Evolutionary conservation across 2,329 filamentous ascomycete species (phyloP).

Genomic region (Periconia sp.): DNA sequence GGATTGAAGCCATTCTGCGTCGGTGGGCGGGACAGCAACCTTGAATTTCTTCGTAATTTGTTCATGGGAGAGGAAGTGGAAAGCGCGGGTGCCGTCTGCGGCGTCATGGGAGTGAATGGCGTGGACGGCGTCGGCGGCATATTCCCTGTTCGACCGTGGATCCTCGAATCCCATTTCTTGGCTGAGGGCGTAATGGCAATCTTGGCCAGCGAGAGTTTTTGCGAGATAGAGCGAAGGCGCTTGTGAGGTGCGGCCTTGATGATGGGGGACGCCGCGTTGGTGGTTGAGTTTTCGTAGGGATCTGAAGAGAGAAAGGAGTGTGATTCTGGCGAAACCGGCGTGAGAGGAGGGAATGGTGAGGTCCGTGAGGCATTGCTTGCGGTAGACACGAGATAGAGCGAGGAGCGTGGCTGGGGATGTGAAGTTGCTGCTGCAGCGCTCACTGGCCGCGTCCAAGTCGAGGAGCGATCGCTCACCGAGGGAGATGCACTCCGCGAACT

Average conservation of each 20-base stretch:
- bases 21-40: constrained; percentile 27
- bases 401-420: constrained; percentile 23
- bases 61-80: constrained; percentile 17
- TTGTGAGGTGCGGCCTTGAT: constrained; percentile 41
- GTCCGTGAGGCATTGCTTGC: constrained; percentile 25
- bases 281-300: constrained; percentile 42
- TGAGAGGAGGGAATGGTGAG: constrained; percentile 32
- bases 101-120: constrained; percentile 40
- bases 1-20: constrained; percentile 26
- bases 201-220: constrained; percentile 45
- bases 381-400: constrained; percentile 30
- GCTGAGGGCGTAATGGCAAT: constrained; percentile 44
- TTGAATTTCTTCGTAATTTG: constrained; percentile 39
- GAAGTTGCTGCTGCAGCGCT: constrained; percentile 22
- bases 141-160: constrained; percentile 24
- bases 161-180: constrained; percentile 37
- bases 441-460: constrained; percentile 21
- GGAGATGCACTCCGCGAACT: constrained; percentile 35
- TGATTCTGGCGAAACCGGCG: constrained; percentile 34
- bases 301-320: constrained; percentile 47
- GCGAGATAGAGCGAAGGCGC: constrained; percentile 45
- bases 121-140: constrained; percentile 31
- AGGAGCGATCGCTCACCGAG: constrained; percentile 21
- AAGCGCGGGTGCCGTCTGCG: constrained; percentile 36
- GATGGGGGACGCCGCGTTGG: constrained; percentile 37